A percentile compares a stretch with the other conserved stretches of the same genome.
phyloP scores from a whole-genome alignment of 2,329 filamentous ascomycete species.

The Colletotrichum aenigma region DNA sequence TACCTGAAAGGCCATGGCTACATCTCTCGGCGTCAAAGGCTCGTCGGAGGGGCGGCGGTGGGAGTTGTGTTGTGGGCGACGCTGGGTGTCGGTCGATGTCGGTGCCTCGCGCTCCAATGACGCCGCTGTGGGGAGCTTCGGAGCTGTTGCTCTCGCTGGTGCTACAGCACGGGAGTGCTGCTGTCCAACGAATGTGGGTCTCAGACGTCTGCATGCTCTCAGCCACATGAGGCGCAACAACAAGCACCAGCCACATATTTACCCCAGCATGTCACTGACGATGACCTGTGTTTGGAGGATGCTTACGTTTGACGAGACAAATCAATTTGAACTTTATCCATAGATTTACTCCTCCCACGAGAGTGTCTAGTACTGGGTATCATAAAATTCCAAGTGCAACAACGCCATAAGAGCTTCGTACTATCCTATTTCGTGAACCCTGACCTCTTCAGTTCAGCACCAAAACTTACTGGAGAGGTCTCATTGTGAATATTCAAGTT shows the following conservation, averaged over 20 bases:
- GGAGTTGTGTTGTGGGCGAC: not conserved
- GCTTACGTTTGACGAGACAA: not conserved
- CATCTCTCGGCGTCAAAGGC: slow-evolving; percentile 8
- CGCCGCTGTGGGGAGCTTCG: slow-evolving; percentile 27
- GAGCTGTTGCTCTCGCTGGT: slow-evolving; percentile 8
- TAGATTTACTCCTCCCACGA: too few relatives aligned
- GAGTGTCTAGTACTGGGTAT: not conserved
- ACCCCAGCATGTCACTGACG: not conserved
- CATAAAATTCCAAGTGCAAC: not conserved
- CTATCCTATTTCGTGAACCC: not conserved
- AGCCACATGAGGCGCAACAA: not conserved
- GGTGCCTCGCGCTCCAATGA: slow-evolving; percentile 26
- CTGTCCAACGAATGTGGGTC: not conserved
- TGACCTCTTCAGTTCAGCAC: slow-evolving; percentile 11
- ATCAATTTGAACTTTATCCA: not conserved
- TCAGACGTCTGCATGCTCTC: not conserved
- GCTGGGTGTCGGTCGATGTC: slow-evolving; percentile 10
- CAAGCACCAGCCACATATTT: not conserved
- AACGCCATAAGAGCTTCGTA: not conserved
- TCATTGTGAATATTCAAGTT: not conserved
- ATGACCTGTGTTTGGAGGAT: not conserved
- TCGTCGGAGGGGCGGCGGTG: not conserved
- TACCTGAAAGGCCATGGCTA: slow-evolving; percentile 24
- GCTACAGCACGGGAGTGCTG: not conserved
- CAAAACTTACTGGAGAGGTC: not conserved